phyloP scores from a whole-genome alignment of 768 basidiomycete genomes.

The Lactarius indigo region DNA sequence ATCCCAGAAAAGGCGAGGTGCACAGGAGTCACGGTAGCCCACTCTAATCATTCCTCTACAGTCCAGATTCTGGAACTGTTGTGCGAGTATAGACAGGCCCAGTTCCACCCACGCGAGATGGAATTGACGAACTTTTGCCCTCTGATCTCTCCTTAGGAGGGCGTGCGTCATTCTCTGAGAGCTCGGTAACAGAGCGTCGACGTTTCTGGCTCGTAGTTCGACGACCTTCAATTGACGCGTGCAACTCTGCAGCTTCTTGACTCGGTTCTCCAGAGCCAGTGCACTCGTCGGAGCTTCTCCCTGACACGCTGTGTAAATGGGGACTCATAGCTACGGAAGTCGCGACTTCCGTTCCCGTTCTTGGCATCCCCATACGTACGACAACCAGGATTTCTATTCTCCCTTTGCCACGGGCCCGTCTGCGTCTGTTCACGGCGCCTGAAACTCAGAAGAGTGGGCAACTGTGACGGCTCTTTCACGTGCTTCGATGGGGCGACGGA shows the following conservation, averaged over 20 bases:
- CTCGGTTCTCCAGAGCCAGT: not conserved
- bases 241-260: not conserved
- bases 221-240: not conserved
- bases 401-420: not conserved
- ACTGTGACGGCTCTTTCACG: constrained; percentile 4
- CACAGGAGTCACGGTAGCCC: not conserved
- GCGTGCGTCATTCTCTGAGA: not conserved
- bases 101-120: not conserved
- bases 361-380: not conserved
- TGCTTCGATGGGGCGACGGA: constrained; percentile 6
- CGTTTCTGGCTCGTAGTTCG: not conserved
- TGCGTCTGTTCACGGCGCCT: not conserved
- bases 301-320: constrained; percentile 45
- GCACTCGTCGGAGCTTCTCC: constrained; percentile 35
- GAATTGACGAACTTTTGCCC: not conserved
- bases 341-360: not conserved
- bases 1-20: not conserved
- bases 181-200: not conserved
- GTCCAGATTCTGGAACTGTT: no score
- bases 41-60: no score
- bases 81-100: not conserved
- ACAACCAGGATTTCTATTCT: not conserved
- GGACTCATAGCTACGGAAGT: constrained; percentile 30
- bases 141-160: not conserved
- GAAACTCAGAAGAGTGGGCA: not conserved